Percentiles rank a stretch among this genome's conserved stretches.
These are phyloP conservation scores for Lachancea nothofagi DNA, from an alignment of 805 yeast species.

Conservation along the genomic window DNA sequence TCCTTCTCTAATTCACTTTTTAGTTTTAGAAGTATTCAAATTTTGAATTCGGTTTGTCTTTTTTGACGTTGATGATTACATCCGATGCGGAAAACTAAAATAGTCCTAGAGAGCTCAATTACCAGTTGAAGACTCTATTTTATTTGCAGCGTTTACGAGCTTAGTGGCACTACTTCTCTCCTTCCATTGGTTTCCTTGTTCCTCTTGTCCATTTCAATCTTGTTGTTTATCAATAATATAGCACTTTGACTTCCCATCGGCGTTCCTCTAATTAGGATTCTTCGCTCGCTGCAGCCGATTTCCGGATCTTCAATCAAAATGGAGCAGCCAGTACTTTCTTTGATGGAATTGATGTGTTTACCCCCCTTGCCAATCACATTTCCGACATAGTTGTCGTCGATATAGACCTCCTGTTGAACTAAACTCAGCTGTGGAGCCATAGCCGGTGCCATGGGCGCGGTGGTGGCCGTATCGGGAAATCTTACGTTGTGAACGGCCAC, in stretches of 20 bases:
- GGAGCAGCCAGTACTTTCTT: conserved; percentile 68
- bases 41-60: too few relatives aligned
- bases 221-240: conserved; percentile 61
- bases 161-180: not conserved
- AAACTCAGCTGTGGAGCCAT: conserved; percentile 36
- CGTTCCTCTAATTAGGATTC: conserved; percentile 62
- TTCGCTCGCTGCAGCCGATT: conserved; percentile 53
- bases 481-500: conserved; percentile 26
- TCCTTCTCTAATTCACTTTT: too few relatives aligned
- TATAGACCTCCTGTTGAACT: conserved; percentile 60
- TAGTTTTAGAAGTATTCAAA: too few relatives aligned
- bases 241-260: conserved; percentile 67
- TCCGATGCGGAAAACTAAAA: not conserved
- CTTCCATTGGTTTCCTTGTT: conserved; percentile 31
- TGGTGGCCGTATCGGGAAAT: conserved; percentile 17
- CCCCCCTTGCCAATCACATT: conserved; percentile 85
- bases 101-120: too few relatives aligned
- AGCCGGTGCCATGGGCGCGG: conserved; percentile 11
- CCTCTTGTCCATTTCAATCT: conserved; percentile 61
- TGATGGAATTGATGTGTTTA: conserved; percentile 68
- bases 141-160: too few relatives aligned
- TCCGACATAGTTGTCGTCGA: conserved; percentile 76
- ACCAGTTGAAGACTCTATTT: too few relatives aligned
- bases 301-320: conserved; percentile 60
- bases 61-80: not conserved